A percentile compares a stretch with the other conserved stretches of the same genome.
phyloP scores from a whole-genome alignment of 2,329 filamentous ascomycete species.

The Colletotrichum spinosum region DNA sequence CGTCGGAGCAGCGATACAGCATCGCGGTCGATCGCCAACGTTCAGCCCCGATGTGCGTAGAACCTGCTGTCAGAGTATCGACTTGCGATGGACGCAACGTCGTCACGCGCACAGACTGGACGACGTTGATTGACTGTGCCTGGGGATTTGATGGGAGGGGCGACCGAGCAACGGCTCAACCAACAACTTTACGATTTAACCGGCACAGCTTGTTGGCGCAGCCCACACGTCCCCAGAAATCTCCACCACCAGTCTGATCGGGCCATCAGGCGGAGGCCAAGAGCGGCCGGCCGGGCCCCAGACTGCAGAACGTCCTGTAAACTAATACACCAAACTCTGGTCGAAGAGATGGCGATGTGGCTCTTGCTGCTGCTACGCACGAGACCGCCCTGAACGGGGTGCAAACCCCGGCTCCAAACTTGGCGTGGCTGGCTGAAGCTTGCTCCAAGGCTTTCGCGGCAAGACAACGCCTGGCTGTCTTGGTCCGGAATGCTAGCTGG shows the following conservation, averaged over 20 bases:
- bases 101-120: conserved; percentile 21
- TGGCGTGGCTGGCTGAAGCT: conserved; percentile 10
- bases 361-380: conserved; percentile 9
- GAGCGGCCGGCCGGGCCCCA: conserved; percentile 17
- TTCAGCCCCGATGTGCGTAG: neutral
- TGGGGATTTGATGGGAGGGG: too few relatives aligned
- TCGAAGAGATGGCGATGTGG: conserved; percentile 25
- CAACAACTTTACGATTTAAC: conserved; percentile 7
- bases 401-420: neutral
- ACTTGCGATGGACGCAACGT: conserved; percentile 17
- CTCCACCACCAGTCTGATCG: conserved; percentile 19
- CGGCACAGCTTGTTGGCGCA: conserved; percentile 13
- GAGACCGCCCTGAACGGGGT: conserved; percentile 2
- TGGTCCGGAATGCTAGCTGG: conserved; percentile 4
- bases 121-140: neutral
- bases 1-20: conserved; percentile 19
- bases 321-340: conserved; percentile 17
- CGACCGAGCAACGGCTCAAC: neutral
- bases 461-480: conserved; percentile 6
- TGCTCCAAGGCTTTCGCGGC: conserved; percentile 4
- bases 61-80: conserved; percentile 6
- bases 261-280: conserved; percentile 22
- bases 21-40: conserved; percentile 1
- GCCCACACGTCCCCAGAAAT: conserved; percentile 19
- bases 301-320: conserved; percentile 21